Evolutionary conservation across 306 rosid genomes (phyloP).

Genomic region (Potentilla sterilis): DNA sequence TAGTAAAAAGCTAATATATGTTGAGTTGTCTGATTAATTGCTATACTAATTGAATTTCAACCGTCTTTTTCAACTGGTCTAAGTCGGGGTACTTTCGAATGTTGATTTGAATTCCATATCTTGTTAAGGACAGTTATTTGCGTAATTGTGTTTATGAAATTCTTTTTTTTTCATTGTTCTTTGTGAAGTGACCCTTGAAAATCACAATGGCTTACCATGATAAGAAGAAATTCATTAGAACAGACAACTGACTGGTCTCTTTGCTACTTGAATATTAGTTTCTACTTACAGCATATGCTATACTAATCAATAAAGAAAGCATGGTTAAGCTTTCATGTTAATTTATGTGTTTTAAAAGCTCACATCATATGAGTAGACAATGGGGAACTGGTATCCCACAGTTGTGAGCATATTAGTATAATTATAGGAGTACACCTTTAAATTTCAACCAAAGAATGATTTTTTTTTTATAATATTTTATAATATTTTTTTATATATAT

Average conservation of each 20-base stretch:
- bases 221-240: background rate
- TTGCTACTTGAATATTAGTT: background rate
- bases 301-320: background rate
- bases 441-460: background rate
- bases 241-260: background rate
- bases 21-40: background rate
- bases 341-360: background rate
- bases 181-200: background rate
- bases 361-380: background rate
- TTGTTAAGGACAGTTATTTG: constrained; percentile 9
- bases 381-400: background rate
- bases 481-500: too few relatives aligned
- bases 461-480: too few relatives aligned
- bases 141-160: background rate
- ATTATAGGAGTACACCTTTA: background rate
- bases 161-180: background rate
- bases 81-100: background rate
- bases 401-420: background rate
- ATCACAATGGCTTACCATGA: background rate
- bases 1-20: background rate
- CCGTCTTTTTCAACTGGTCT: background rate
- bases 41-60: background rate
- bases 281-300: background rate
- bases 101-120: background rate
- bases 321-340: background rate